Evolutionary conservation across 1,139 yeast species (phyloP), one percentile per base, ranked within the genome.

Genomic region (Pichia sp.): DNA sequence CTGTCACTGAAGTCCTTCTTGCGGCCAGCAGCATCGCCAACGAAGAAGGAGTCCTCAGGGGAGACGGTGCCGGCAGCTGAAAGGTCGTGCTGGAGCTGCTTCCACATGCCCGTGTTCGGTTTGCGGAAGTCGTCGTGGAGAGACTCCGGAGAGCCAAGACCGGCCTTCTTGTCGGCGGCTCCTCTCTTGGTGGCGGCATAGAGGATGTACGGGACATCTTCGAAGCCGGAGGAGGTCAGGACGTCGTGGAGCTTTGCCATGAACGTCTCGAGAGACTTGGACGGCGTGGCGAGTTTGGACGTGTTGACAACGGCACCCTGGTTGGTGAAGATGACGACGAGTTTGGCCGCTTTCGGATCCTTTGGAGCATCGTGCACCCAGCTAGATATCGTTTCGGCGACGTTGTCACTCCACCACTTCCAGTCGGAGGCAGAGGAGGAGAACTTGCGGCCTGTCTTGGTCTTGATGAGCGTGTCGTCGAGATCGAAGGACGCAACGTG

Each of bases 21-120:
- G 45, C 98, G 71, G 0, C 98, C 99, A 8, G 97, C 98, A 0
- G 98, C 98, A 69, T 93, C 99, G 5, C 99, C 99, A n/a, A 91
- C 91, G 61, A 68, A 93, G 53, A 84, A 77, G 46, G 87, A 78
- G 24, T 68, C 56, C 1, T 66, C 69, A 38, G 65, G 47, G 50
- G 76, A 77, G 15, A 56, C 19, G 21, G 36, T 20, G 0, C 48
- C 53, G 3, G 28, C 30, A 2, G 42, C 34, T 2, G 45, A 44
- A 17, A 63, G 46, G 45, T 57, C 59, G 3, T 41, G 46, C n/a
- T 67, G 48, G 32, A 65, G 46, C 38, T 58, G 60, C 4, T 53
- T 56, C 64, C 51, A 76, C 63, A 59, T 77, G 75, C 96, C 96
- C 0, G 62, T 63, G 4, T 67, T 70, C 0, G 99, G 99, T 59